Base-by-base conservation (phyloP, 805 yeast species). In the Wickerhamiella alocasiicola region DNA sequence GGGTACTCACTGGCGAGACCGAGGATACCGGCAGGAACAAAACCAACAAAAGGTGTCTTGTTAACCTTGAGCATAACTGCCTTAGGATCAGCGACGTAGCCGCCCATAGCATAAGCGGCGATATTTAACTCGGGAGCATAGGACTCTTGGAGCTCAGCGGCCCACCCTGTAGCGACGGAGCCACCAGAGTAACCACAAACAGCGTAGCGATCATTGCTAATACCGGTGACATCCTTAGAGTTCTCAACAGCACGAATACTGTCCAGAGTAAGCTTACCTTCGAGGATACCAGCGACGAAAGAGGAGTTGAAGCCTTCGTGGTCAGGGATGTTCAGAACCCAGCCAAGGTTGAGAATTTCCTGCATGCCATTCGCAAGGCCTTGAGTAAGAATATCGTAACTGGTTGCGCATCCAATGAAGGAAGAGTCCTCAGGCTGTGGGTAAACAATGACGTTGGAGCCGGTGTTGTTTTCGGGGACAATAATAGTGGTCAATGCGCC, bases 261-360 rank as follows among this genome's bases (percentile, higher is more conserved):
- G 44, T 57, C 60, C n/a, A 58, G 54, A 2, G 51, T 46, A 21
- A 46, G 44, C 20, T 46, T 53, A 9, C 61, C 62, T 9, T 50
- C 52, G n/a, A 46, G 45, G 15, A 43, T 32, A 17, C 55, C 53
- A 5, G 54, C 55, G 2, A 47, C 44, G 38, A 41, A 53, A 3
- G 54, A 44, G 7, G 48, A 41, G 18, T 44, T 41, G 36, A 31
- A 36, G 19, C 55, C 55, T 31, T 52, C 52, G 37, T 52, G 49
- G 41, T 53, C 57, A 15, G 55, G 55, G 4, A 51, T 43, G 9
- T 46, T 49, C 9, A 51, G 51, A 1, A 35, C 34, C 45, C 46
- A 49, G 5, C 56, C 54, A 15, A 42, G 34, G 15, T 40, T 24
- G 9, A 53, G 47, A 26, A 46, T 30, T 17, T 16, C 12, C 37